A percentile compares a stretch with the other conserved stretches of the same genome.
Evolutionary conservation across 345 rosid species (phyloP).

Genomic region (Balakata baccata): DNA sequence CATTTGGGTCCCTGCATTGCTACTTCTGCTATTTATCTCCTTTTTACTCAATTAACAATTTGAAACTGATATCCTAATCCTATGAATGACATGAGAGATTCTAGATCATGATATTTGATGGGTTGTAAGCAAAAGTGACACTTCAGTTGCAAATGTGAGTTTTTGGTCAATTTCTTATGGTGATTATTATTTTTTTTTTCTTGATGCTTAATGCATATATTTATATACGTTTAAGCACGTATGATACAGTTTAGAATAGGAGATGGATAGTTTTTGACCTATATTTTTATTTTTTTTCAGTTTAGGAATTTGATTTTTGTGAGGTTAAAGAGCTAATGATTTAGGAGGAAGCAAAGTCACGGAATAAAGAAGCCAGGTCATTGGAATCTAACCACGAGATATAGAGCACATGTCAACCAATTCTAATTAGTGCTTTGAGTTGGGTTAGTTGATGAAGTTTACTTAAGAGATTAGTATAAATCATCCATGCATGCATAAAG

Average conservation of each 20-base stretch:
- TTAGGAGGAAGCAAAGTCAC: slow-evolving; percentile 8
- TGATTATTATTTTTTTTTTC: neutral
- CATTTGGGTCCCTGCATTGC: slow-evolving; percentile 12
- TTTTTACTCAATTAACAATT: neutral
- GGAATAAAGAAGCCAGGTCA: slow-evolving; percentile 23
- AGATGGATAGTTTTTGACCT: too few relatives aligned
- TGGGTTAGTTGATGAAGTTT: neutral
- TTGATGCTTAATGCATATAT: too few relatives aligned
- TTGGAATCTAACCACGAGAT: slow-evolving; percentile 8
- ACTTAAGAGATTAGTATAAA: neutral
- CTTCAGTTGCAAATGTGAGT: neutral
- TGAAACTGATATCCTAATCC: neutral
- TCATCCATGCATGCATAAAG: neutral
- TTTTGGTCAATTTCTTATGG: too few relatives aligned
- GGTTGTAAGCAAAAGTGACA: neutral
- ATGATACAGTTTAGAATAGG: too few relatives aligned
- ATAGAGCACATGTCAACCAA: slow-evolving; percentile 27
- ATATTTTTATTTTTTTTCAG: too few relatives aligned
- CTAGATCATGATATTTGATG: neutral
- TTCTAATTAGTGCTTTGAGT: neutral
- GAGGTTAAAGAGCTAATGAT: too few relatives aligned
- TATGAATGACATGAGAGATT: neutral
- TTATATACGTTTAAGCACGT: too few relatives aligned
- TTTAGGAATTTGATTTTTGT: too few relatives aligned
- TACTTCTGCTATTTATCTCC: neutral